Conservation (phyloP, 257 asterid genomes). For the Solanum ossicruentum region DNA sequence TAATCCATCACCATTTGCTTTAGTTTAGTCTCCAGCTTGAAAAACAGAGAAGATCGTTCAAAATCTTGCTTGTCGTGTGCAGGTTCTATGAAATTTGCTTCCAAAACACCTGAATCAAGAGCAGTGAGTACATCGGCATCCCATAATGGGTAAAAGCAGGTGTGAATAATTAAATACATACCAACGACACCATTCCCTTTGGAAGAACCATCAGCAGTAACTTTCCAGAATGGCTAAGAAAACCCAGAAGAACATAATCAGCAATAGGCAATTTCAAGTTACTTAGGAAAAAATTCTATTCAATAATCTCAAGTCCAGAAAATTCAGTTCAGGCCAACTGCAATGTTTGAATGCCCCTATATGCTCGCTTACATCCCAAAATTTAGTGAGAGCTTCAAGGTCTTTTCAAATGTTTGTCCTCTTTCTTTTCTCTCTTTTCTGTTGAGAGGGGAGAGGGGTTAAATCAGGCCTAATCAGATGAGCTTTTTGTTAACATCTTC, state of each 20-base stretch:
- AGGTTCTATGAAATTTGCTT: constrained; percentile 90
- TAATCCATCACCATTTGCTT: constrained; percentile 70
- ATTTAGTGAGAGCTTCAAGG: not conserved
- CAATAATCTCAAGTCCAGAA: not conserved
- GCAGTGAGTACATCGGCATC: not conserved
- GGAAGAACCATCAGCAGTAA: constrained; percentile 67
- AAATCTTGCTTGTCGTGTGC: constrained; percentile 98
- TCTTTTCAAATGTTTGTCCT: not conserved
- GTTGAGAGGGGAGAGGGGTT: not conserved
- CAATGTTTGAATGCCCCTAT: not conserved
- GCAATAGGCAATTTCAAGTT: not conserved
- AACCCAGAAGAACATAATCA: constrained; percentile 5
- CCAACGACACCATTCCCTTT: constrained; percentile 83
- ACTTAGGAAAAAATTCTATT: not conserved
- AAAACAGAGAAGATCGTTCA: constrained; percentile 65
- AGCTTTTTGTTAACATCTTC: not conserved
- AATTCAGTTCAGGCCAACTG: not conserved
- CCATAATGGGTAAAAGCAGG: not conserved
- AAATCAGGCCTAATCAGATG: not conserved
- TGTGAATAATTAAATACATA: constrained; percentile 15
- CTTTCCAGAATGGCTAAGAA: constrained; percentile 91
- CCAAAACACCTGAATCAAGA: constrained; percentile 65
- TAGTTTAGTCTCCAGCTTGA: constrained; percentile 63
- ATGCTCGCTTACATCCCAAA: not conserved
- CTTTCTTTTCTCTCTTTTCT: not conserved